Percentiles rank a stretch among this genome's conserved stretches.
Evolutionary conservation across 345 rosid species (phyloP).

Genomic region (Dipteronia dyeriana): DNA sequence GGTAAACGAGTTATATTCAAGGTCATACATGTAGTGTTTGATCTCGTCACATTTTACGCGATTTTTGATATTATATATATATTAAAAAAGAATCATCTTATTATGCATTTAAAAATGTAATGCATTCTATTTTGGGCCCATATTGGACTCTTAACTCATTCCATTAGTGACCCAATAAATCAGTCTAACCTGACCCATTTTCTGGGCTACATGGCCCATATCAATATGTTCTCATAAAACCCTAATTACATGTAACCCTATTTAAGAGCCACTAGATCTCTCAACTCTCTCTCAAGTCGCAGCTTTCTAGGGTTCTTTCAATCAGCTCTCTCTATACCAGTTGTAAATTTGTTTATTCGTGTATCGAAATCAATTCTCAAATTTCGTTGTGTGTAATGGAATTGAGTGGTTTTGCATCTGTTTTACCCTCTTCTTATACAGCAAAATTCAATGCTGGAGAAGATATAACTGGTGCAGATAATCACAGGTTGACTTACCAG

Average conservation of each 20-base stretch:
- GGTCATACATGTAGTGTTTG: too few species aligned
- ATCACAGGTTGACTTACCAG: slow-evolving; percentile 61
- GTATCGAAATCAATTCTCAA: neutral
- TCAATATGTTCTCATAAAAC: neutral
- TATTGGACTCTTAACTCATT: neutral
- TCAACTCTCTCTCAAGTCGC: neutral
- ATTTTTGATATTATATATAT: too few species aligned
- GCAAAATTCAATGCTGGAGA: slow-evolving; percentile 34
- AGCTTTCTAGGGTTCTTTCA: neutral
- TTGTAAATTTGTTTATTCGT: neutral
- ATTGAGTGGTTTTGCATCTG: slow-evolving; percentile 38
- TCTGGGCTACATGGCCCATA: neutral
- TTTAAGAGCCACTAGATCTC: neutral
- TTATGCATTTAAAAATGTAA: too few species aligned
- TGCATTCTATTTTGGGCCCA: neutral
- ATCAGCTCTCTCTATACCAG: too few species aligned
- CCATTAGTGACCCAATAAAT: neutral
- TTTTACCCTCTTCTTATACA: slow-evolving; percentile 44
- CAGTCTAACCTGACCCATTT: neutral
- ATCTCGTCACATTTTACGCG: too few species aligned
- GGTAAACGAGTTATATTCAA: too few species aligned
- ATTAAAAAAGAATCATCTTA: too few species aligned
- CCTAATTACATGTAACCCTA: slow-evolving; percentile 3
- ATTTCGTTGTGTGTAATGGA: neutral
- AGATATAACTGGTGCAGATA: slow-evolving; percentile 56